A percentile compares a stretch with the other conserved stretches of the same genome.
Conservation (phyloP, 2,329 filamentous ascomycete genomes). For the Atkinsonella texensis region DNA sequence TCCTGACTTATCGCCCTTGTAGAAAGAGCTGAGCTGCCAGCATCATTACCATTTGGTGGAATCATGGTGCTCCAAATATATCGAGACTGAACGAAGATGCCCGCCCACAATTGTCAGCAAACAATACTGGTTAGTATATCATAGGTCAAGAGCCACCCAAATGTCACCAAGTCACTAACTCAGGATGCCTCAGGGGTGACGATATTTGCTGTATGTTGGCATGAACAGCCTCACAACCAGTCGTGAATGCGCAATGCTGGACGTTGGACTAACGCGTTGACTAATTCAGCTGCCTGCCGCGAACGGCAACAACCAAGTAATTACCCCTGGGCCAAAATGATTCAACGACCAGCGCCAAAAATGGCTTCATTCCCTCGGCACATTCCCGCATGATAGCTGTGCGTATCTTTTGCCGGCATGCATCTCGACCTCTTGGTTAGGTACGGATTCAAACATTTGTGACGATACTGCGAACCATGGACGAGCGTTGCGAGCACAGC, state of each 20-base stretch:
- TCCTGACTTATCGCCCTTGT: neutral
- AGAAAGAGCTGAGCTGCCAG: constrained; percentile 41
- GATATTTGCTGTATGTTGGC: constrained; percentile 31
- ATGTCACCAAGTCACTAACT: constrained; percentile 12
- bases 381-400: constrained; percentile 16
- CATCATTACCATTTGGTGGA: constrained; percentile 37
- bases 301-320: constrained; percentile 27
- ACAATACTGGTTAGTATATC: constrained; percentile 28
- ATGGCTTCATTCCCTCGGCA: constrained; percentile 15
- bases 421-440: neutral
- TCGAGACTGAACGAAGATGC: constrained; percentile 30
- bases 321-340: constrained; percentile 26
- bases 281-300: constrained; percentile 23
- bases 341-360: constrained; percentile 21
- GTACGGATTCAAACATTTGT: neutral
- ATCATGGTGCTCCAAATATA: constrained; percentile 34
- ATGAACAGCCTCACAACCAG: no score
- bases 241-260: neutral
- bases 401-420: neutral
- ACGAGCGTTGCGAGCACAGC: neutral
- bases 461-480: neutral
- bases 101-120: constrained; percentile 32
- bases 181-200: constrained; percentile 22
- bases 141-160: neutral
- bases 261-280: constrained; percentile 11